These are phyloP conservation scores for Beverwykella pulmonaria DNA, from an alignment of 495 filamentous ascomycete species.

Conservation along the genomic window DNA sequence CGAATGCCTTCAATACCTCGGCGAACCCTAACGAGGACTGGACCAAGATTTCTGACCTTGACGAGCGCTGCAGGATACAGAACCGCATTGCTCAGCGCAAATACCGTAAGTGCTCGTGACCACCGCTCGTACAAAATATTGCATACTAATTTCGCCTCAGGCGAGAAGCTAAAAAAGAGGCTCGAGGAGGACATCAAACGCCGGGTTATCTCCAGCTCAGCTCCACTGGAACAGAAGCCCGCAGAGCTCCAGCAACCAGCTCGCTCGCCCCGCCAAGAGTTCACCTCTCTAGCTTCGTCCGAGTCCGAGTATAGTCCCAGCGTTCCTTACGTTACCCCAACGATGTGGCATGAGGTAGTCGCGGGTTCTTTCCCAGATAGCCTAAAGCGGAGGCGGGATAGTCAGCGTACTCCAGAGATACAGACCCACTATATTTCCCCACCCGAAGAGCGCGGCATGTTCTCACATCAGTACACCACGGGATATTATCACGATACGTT, in stretches of 20 bases:
- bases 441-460: constrained; percentile 56
- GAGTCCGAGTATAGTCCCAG: constrained; percentile 34
- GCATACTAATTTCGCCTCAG: constrained; percentile 50
- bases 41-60: constrained; percentile 98
- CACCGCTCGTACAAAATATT: not conserved
- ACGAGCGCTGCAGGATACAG: constrained; percentile 91
- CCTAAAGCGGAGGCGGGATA: too few species aligned
- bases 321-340: too few species aligned
- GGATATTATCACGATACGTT: too few species aligned
- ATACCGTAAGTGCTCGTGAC: constrained; percentile 74
- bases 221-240: constrained; percentile 65
- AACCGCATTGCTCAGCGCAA: constrained; percentile 97
- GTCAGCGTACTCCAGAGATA: constrained; percentile 42
- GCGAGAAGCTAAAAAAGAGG: constrained; percentile 98
- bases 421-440: constrained; percentile 38
- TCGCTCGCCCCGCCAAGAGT: constrained; percentile 54
- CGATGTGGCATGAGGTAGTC: too few species aligned
- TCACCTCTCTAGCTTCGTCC: constrained; percentile 52
- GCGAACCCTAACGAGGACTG: constrained; percentile 98
- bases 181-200: constrained; percentile 94
- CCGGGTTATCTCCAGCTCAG: constrained; percentile 79
- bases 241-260: constrained; percentile 55
- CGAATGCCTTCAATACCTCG: constrained; percentile 94
- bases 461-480: constrained; percentile 55
- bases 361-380: too few species aligned